Evolutionary conservation across 2,329 filamentous ascomycete genomes (phyloP).

Genomic region (Xylaria sp.): DNA sequence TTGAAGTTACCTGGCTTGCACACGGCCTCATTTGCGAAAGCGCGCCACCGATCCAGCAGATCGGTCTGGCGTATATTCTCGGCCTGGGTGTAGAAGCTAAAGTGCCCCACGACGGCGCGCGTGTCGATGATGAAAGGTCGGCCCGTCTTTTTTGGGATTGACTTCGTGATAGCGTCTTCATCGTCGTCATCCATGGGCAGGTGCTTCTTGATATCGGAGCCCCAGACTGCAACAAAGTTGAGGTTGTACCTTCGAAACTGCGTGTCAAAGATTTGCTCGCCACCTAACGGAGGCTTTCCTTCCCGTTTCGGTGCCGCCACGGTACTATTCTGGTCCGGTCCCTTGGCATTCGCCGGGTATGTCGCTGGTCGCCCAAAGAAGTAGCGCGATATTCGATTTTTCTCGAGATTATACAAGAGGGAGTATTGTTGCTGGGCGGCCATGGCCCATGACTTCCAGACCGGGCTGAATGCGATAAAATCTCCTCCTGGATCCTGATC

Average conservation of each 20-base stretch:
- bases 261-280: constrained; percentile 57
- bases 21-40: constrained; percentile 63
- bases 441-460: constrained; percentile 61
- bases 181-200: constrained; percentile 58
- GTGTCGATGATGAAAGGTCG: constrained; percentile 63
- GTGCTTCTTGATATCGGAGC: constrained; percentile 60
- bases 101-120: constrained; percentile 63
- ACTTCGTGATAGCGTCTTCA: constrained; percentile 58
- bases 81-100: constrained; percentile 57
- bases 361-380: constrained; percentile 54
- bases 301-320: constrained; percentile 15
- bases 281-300: constrained; percentile 37
- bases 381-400: constrained; percentile 57
- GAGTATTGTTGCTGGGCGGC: constrained; percentile 60
- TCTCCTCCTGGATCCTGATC: constrained; percentile 48
- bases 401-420: constrained; percentile 62
- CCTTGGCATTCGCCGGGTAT: constrained; percentile 42
- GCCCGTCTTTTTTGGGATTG: constrained; percentile 53
- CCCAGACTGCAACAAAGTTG: constrained; percentile 64
- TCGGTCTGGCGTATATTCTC: constrained; percentile 62
- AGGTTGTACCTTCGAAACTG: constrained; percentile 62
- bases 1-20: constrained; percentile 50
- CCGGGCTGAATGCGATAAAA: constrained; percentile 54
- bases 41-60: constrained; percentile 62
- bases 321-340: constrained; percentile 29